These are phyloP conservation scores for Schwanniomyces polymorphus DNA, from an alignment of 805 yeast species.

Conservation along the genomic window DNA sequence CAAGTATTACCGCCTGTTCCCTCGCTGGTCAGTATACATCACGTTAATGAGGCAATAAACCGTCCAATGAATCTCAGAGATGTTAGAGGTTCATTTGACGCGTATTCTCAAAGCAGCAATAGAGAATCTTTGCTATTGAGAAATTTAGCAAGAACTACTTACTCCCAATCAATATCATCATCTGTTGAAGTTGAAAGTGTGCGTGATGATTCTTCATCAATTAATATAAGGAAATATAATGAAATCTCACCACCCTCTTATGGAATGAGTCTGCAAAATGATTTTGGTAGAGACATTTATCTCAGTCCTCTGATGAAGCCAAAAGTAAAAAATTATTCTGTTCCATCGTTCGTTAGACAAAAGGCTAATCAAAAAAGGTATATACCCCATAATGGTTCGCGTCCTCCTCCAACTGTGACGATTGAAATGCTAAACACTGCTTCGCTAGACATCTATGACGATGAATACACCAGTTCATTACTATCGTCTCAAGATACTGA, in stretches of 20 bases:
- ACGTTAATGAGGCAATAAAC: conserved; percentile 4
- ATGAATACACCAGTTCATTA: conserved; percentile 39
- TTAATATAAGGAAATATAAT: not conserved
- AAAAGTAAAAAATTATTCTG: not conserved
- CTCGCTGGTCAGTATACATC: conserved; percentile 13
- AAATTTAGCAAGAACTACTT: not conserved
- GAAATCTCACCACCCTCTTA: not conserved
- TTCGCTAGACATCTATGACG: conserved; percentile 44
- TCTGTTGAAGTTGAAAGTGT: conserved; percentile 12
- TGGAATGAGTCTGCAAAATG: not conserved
- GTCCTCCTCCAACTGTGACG: conserved; percentile 32
- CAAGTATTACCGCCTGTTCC: conserved; percentile 33
- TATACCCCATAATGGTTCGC: conserved; percentile 10
- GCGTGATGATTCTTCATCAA: conserved; percentile 8
- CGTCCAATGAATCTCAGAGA: not conserved
- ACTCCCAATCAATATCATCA: conserved; percentile 17
- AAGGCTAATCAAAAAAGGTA: not conserved
- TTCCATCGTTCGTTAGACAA: not conserved
- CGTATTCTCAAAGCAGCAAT: not conserved
- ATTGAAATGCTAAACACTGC: conserved; percentile 48
- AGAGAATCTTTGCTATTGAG: not conserved
- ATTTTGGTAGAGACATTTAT: conserved; percentile 1
- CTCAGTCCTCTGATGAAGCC: not conserved
- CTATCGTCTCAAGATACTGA: conserved; percentile 37
- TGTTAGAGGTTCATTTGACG: conserved; percentile 1